Conservation (phyloP, 2,329 filamentous ascomycete species). For the Botryosphaeria agaves region DNA sequence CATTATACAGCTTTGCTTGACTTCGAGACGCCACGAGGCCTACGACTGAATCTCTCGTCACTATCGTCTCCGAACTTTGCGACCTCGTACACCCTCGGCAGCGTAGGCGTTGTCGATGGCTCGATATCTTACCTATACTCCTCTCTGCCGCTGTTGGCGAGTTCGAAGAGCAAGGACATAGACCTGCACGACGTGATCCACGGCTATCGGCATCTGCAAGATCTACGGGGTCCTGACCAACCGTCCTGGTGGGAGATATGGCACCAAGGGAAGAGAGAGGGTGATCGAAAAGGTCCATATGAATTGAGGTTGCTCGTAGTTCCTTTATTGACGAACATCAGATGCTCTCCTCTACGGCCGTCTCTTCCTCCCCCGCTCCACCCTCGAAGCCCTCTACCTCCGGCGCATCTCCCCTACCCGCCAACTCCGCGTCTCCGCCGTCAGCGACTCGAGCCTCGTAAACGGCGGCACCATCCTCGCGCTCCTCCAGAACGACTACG, state of each 20-base stretch:
- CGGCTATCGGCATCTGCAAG: constrained; percentile 65
- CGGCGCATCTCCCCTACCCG: constrained; percentile 60
- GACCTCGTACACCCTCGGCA: constrained; percentile 82
- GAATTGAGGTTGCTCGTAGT: neutral
- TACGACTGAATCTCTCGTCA: constrained; percentile 77
- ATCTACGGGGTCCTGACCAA: constrained; percentile 37
- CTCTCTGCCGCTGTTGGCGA: constrained; percentile 54
- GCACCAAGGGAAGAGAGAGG: constrained; percentile 30
- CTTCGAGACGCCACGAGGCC: constrained; percentile 69
- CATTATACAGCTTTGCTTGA: constrained; percentile 64
- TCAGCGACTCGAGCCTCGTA: constrained; percentile 52
- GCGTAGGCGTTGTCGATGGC: constrained; percentile 80
- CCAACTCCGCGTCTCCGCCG: constrained; percentile 64
- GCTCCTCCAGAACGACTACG: constrained; percentile 63
- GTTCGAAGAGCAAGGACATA: constrained; percentile 55
- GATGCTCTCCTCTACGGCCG: constrained; percentile 57
- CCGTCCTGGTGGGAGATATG: constrained; percentile 35
- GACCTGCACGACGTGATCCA: constrained; percentile 61
- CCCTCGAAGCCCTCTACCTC: constrained; percentile 72
- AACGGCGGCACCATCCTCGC: constrained; percentile 63
- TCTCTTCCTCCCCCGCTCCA: constrained; percentile 67
- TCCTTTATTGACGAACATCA: constrained; percentile 6
- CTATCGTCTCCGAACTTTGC: constrained; percentile 87
- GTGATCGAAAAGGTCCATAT: constrained; percentile 28
- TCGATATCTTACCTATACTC: constrained; percentile 96